Conservation (phyloP, 306 rosid species). For the Macrotyloma uniflorum region DNA sequence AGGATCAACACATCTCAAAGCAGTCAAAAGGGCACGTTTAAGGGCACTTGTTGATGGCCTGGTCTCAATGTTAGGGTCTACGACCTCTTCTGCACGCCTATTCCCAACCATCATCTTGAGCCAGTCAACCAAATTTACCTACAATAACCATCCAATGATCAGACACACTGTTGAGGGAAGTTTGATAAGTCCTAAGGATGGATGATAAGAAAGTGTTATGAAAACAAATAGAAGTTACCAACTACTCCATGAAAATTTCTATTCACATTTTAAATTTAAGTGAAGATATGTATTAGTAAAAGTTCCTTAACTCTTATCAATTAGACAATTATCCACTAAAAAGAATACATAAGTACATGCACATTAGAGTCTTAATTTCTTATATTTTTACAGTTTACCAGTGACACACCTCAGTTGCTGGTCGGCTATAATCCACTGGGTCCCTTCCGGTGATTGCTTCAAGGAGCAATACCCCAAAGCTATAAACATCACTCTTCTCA, state of each 20-base stretch:
- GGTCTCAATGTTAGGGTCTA: slow-evolving; percentile 85
- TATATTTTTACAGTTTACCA: background rate
- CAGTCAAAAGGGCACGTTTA: slow-evolving; percentile 85
- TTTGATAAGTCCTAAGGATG: background rate
- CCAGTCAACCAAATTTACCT: slow-evolving; percentile 98
- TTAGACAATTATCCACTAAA: background rate
- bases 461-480: slow-evolving; percentile 78
- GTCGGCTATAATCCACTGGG: slow-evolving; percentile 86
- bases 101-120: slow-evolving; percentile 94
- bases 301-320: slow-evolving; percentile 19
- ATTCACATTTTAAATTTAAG: slow-evolving; percentile 7
- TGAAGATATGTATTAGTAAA: slow-evolving; percentile 19
- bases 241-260: slow-evolving; percentile 20
- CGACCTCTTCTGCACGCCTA: slow-evolving; percentile 88
- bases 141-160: slow-evolving; percentile 41
- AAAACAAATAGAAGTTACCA: background rate
- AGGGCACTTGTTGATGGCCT: slow-evolving; percentile 89
- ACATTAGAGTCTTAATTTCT: background rate
- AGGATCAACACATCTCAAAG: slow-evolving; percentile 94
- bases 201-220: background rate
- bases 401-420: slow-evolving; percentile 67
- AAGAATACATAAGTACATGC: background rate
- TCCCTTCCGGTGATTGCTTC: slow-evolving; percentile 94
- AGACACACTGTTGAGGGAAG: background rate
- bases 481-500: slow-evolving; percentile 91